Evolutionary conservation across 2,329 filamentous ascomycete species (phyloP).

Genomic region (Pyrenophora tritici-repentis): DNA sequence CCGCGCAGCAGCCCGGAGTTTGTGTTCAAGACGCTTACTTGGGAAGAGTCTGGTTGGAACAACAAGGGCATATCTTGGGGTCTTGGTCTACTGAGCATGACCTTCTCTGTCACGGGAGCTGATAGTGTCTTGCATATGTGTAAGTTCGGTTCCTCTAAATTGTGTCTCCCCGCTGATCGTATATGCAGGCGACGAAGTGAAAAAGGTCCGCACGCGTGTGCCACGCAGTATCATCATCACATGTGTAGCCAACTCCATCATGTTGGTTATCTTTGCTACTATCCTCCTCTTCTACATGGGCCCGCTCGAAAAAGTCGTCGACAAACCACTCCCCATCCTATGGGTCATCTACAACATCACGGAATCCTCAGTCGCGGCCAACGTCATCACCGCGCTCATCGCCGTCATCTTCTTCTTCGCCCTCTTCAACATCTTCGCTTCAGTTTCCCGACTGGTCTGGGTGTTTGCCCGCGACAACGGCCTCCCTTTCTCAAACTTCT

Average conservation of each 20-base stretch:
- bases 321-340: conserved; percentile 38
- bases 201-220: conserved; percentile 48
- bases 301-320: conserved; percentile 34
- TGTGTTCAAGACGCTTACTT: conserved; percentile 54
- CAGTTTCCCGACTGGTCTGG: conserved; percentile 56
- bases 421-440: conserved; percentile 52
- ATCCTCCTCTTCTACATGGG: conserved; percentile 54
- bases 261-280: conserved; percentile 52
- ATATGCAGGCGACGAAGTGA: conserved; percentile 44
- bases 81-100: conserved; percentile 45
- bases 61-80: conserved; percentile 50
- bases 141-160: conserved; percentile 9
- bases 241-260: conserved; percentile 51
- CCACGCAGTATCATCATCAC: conserved; percentile 45
- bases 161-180: not conserved
- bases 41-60: conserved; percentile 49
- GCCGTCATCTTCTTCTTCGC: conserved; percentile 48
- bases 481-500: conserved; percentile 45
- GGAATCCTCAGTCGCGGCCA: conserved; percentile 48
- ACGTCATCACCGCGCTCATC: conserved; percentile 48
- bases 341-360: conserved; percentile 51
- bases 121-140: conserved; percentile 54
- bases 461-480: conserved; percentile 57
- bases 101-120: conserved; percentile 49
- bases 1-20: conserved; percentile 45